Conservation (phyloP, 2,329 filamentous ascomycete species). For the Aureobasidium lini region DNA sequence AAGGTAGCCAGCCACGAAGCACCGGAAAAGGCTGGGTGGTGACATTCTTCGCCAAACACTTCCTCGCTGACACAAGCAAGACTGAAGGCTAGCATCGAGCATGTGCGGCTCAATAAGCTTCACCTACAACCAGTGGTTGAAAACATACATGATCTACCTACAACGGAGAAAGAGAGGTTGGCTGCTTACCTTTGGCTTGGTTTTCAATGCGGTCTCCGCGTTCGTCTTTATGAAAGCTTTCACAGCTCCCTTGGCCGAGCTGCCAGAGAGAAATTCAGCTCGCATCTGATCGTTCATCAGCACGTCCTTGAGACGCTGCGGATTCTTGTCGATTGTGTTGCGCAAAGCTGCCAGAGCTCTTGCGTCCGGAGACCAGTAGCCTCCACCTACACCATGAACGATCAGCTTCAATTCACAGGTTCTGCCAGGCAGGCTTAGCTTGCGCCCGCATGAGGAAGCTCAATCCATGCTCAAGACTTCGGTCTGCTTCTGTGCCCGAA, state of each 20-base stretch:
- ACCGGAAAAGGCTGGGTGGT: not conserved
- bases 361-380: constrained; percentile 72
- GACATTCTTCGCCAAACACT: not conserved
- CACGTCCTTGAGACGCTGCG: constrained; percentile 60
- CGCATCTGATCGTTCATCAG: constrained; percentile 56
- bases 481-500: not conserved
- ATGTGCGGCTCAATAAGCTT: not conserved
- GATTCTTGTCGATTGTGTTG: constrained; percentile 65
- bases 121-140: not conserved
- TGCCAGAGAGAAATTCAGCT: constrained; percentile 55
- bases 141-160: constrained; percentile 1
- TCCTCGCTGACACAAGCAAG: constrained; percentile 4
- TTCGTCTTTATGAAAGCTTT: constrained; percentile 64
- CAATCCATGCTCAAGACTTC: not conserved
- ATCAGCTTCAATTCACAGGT: constrained; percentile 1
- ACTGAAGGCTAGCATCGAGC: not conserved
- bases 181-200: constrained; percentile 66
- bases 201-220: constrained; percentile 69
- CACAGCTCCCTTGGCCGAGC: constrained; percentile 50
- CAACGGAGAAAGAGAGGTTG: not conserved
- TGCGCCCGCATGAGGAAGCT: not conserved
- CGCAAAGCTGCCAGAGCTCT: constrained; percentile 60
- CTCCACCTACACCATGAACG: constrained; percentile 50
- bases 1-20: not conserved
- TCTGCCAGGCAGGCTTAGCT: not conserved